Evolutionary conservation across 352 stramenopile genomes (phyloP).

Genomic region (Phytophthora cajani): DNA sequence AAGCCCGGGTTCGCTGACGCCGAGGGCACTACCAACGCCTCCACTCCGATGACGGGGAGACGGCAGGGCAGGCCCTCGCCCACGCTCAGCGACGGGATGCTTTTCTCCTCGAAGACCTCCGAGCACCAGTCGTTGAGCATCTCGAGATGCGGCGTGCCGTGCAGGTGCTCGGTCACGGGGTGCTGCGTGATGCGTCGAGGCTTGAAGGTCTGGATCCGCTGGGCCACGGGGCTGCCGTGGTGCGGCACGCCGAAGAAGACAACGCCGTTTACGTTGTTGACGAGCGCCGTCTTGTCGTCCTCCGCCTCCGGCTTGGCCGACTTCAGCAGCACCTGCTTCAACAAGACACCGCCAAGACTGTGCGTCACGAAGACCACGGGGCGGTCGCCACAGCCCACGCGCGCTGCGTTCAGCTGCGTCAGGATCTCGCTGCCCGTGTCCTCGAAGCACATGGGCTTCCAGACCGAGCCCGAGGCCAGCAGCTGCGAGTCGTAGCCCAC

Average conservation of each 20-base stretch:
- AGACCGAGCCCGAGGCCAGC: constrained; percentile 74
- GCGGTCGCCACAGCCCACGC: constrained; percentile 61
- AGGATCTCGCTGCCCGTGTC: constrained; percentile 74
- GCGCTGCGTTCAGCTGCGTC: constrained; percentile 62
- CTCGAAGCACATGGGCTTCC: constrained; percentile 78
- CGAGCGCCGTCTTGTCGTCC: constrained; percentile 30
- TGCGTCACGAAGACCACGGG: constrained; percentile 88
- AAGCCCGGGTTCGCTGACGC: constrained; percentile 78
- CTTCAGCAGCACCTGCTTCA: constrained; percentile 85
- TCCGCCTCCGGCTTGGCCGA: constrained; percentile 26
- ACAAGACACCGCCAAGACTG: constrained; percentile 80
- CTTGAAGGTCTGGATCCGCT: constrained; percentile 67
- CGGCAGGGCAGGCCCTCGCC: constrained; percentile 70
- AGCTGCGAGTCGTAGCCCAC: constrained; percentile 87
- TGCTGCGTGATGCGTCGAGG: constrained; percentile 60
- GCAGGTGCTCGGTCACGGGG: constrained; percentile 75
- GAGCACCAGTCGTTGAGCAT: constrained; percentile 85
- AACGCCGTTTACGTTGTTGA: constrained; percentile 74
- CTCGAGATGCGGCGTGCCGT: constrained; percentile 76
- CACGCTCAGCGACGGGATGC: constrained; percentile 69
- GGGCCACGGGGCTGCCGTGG: constrained; percentile 78
- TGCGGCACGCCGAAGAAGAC: constrained; percentile 85
- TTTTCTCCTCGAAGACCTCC: constrained; percentile 55
- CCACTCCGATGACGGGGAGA: constrained; percentile 69
- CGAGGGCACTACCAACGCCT: constrained; percentile 76